Evolutionary conservation across 129 eudicot genomes (phyloP).

Genomic region (Rutidosis leptorrhynchoides): DNA sequence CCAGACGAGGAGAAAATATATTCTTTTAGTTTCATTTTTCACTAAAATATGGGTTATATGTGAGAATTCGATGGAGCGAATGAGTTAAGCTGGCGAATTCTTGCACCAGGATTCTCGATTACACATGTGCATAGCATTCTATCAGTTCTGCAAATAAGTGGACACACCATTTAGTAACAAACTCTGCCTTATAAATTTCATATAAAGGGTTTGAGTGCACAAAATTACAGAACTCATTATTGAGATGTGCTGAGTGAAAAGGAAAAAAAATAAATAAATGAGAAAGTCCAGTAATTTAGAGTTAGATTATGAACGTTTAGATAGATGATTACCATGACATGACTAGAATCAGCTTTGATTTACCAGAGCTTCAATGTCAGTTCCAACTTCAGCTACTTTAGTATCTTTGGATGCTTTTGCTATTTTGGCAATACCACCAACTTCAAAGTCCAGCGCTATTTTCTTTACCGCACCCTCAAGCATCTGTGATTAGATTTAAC

Average conservation of each 20-base stretch:
- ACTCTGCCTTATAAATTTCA: no score
- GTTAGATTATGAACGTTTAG: not conserved
- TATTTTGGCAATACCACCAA: conserved; percentile 62
- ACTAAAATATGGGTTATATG: no score
- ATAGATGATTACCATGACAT: conserved; percentile 10
- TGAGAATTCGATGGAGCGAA: no score
- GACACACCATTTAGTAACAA: not conserved
- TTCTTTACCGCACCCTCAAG: conserved; percentile 71
- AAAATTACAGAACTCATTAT: no score
- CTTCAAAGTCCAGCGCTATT: conserved; percentile 86
- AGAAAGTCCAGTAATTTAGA: not conserved
- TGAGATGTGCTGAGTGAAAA: not conserved
- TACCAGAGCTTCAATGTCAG: conserved; percentile 59
- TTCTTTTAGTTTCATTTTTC: no score
- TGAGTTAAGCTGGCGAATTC: not conserved
- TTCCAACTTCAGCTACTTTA: conserved; percentile 82
- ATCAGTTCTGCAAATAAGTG: not conserved
- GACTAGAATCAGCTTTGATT: conserved; percentile 37
- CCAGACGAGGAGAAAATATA: no score
- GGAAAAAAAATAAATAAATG: not conserved
- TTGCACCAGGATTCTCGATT: not conserved
- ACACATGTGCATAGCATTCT: not conserved
- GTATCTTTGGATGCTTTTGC: conserved; percentile 83
- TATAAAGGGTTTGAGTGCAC: not conserved
- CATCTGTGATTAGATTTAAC: conserved; percentile 50